Percentiles rank a stretch among this genome's conserved stretches.
phyloP scores from a whole-genome alignment of 495 filamentous ascomycete genomes.

The Penicillium alfredii region DNA sequence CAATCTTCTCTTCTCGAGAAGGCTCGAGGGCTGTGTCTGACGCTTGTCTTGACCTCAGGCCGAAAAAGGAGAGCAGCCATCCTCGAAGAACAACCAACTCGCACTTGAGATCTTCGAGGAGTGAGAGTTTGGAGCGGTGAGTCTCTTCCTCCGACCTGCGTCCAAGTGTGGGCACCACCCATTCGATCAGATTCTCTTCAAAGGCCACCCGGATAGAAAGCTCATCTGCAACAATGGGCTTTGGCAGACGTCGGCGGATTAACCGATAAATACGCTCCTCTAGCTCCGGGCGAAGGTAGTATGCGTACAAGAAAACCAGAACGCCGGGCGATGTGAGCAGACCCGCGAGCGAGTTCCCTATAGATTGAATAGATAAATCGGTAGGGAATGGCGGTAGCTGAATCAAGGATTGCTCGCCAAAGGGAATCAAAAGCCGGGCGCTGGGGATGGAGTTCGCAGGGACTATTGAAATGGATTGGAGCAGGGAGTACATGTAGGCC shows the following conservation, averaged over 20 bases:
- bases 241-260: slow-evolving; percentile 40
- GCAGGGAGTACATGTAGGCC: slow-evolving; percentile 43
- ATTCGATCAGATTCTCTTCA: slow-evolving; percentile 45
- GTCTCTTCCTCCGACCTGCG: slow-evolving; percentile 39
- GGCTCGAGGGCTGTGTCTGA: slow-evolving; percentile 11
- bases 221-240: slow-evolving; percentile 38
- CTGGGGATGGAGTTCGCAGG: slow-evolving; percentile 29
- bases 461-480: slow-evolving; percentile 44
- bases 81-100: slow-evolving; percentile 27
- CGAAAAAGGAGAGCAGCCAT: slow-evolving; percentile 33
- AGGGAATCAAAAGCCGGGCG: slow-evolving; percentile 29
- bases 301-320: slow-evolving; percentile 32
- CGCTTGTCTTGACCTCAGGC: slow-evolving; percentile 14
- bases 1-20: slow-evolving; percentile 21
- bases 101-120: slow-evolving; percentile 34
- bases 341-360: slow-evolving; percentile 20
- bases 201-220: slow-evolving; percentile 42
- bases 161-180: slow-evolving; percentile 40
- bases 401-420: slow-evolving; percentile 30
- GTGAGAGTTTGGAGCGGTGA: slow-evolving; percentile 33
- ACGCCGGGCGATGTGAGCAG: slow-evolving; percentile 31
- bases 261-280: slow-evolving; percentile 41
- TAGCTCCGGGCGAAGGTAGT: slow-evolving; percentile 35
- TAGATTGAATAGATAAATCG: slow-evolving; percentile 25
- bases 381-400: slow-evolving; percentile 29